These are phyloP conservation scores for Perkinsus olseni DNA, from an alignment of 169 alveolate species.

Conservation along the genomic window DNA sequence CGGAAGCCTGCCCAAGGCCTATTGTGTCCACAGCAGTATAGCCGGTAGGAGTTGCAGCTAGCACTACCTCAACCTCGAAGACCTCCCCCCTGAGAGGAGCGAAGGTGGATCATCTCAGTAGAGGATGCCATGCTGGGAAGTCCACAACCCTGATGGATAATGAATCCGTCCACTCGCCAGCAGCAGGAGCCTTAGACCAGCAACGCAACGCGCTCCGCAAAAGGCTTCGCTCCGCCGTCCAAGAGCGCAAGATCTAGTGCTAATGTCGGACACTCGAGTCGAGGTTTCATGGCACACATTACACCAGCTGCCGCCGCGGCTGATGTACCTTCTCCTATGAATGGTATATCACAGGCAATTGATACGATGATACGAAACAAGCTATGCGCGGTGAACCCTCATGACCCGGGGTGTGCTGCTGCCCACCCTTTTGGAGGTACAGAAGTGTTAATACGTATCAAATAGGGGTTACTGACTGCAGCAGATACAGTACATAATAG, in stretches of 20 bases:
- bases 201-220: too few species aligned
- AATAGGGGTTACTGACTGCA: not conserved
- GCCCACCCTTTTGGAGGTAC: not conserved
- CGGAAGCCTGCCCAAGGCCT: too few species aligned
- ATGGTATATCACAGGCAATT: not conserved
- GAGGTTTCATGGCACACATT: not conserved
- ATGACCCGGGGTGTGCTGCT: not conserved
- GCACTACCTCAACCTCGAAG: slow-evolving; percentile 54
- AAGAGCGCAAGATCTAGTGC: not conserved
- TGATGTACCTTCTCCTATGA: not conserved
- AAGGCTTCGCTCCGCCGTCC: not conserved
- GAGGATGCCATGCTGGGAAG: not conserved
- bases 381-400: not conserved
- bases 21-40: too few species aligned
- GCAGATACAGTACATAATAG: not conserved
- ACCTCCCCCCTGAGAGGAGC: slow-evolving; percentile 59
- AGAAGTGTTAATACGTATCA: not conserved
- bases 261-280: not conserved
- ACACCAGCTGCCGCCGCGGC: not conserved
- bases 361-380: not conserved
- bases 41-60: not conserved
- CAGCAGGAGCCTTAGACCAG: too few species aligned
- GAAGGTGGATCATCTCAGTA: slow-evolving; percentile 10
- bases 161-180: too few species aligned
- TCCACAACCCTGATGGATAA: not conserved